Evolutionary conservation across 208 protist species (phyloP).

Genomic region (Trypanosoma rangeli): DNA sequence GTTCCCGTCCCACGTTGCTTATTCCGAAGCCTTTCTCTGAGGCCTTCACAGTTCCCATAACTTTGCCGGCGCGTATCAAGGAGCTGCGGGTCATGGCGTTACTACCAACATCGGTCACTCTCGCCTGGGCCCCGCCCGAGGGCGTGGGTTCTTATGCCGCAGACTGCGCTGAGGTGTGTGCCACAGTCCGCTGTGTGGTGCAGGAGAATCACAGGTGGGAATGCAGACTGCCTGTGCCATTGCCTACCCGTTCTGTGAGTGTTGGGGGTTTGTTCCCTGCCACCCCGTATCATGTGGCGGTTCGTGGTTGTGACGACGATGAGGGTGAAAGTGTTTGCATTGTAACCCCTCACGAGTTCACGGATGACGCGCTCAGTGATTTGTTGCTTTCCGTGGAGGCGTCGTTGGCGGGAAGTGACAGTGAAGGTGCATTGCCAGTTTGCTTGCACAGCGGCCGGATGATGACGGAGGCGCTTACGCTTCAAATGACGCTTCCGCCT

Average conservation of each 20-base stretch:
- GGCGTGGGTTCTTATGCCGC: neutral
- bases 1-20: slow-evolving; percentile 5
- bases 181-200: slow-evolving; percentile 9
- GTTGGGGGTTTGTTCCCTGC: slow-evolving; percentile 7
- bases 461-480: neutral
- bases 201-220: neutral
- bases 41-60: slow-evolving; percentile 5
- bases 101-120: slow-evolving; percentile 3
- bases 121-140: slow-evolving; percentile 7
- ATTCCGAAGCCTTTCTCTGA: slow-evolving; percentile 24
- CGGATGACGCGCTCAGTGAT: neutral
- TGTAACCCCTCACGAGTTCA: slow-evolving; percentile 21
- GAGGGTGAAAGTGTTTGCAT: neutral
- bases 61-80: neutral
- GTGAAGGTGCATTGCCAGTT: no score
- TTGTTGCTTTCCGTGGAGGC: slow-evolving; percentile 1
- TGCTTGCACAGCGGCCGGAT: neutral
- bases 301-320: neutral
- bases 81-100: slow-evolving; percentile 11
- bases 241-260: neutral
- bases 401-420: neutral
- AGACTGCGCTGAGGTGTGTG: slow-evolving; percentile 1
- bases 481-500: slow-evolving; percentile 13
- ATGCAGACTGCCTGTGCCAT: neutral
- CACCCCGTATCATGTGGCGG: slow-evolving; percentile 18